Percentiles rank a stretch among this genome's conserved stretches.
These are phyloP conservation scores for Taxawa tesnikishii DNA, from an alignment of 2,329 filamentous ascomycete genomes.

Conservation along the genomic window DNA sequence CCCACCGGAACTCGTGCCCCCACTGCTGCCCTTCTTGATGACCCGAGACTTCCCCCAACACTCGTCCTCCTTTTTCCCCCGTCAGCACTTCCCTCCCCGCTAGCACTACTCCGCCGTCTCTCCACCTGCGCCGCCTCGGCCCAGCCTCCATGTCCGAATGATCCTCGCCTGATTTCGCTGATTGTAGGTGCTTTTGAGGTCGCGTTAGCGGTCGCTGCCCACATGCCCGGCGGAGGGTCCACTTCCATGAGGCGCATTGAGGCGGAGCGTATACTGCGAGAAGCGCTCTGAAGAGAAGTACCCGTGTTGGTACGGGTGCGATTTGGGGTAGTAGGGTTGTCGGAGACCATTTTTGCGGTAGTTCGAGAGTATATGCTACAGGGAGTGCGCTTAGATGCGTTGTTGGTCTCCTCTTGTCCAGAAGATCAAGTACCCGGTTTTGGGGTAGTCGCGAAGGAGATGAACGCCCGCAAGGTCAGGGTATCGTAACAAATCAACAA, in stretches of 20 bases:
- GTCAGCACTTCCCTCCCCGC: slow-evolving; percentile 7
- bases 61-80: not conserved
- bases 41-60: slow-evolving; percentile 1
- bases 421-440: no score
- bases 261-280: not conserved
- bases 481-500: no score
- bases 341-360: no score
- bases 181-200: slow-evolving; percentile 30
- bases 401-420: no score
- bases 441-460: no score
- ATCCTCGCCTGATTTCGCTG: slow-evolving; percentile 25
- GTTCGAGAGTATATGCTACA: no score
- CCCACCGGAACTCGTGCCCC: slow-evolving; percentile 6
- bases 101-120: slow-evolving; percentile 2
- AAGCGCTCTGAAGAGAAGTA: not conserved
- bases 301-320: not conserved
- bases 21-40: slow-evolving; percentile 9
- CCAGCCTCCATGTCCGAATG: slow-evolving; percentile 11
- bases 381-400: no score
- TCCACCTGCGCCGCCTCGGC: slow-evolving; percentile 6
- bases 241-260: slow-evolving; percentile 7
- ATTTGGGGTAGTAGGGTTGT: not conserved
- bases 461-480: no score
- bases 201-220: slow-evolving; percentile 30
- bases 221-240: slow-evolving; percentile 26